Conservation (phyloP, 148 eudicot genomes). For the Cornus kousa region DNA sequence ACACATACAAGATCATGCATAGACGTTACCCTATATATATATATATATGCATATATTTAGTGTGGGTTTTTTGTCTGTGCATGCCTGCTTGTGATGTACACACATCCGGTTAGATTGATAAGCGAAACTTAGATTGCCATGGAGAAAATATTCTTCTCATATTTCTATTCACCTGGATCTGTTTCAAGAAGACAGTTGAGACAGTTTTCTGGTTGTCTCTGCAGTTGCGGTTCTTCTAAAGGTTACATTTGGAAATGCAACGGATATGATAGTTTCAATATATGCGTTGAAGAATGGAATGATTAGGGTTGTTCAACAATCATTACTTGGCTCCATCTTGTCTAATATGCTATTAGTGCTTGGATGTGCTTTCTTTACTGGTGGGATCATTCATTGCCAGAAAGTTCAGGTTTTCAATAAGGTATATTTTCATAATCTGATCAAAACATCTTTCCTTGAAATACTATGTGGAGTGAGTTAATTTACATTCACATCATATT, state of each 20-base stretch:
- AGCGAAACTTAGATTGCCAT: too few species aligned
- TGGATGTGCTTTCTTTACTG: slow-evolving; percentile 96
- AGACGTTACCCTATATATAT: too few species aligned
- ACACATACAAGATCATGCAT: too few species aligned
- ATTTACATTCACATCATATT: neutral
- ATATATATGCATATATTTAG: too few species aligned
- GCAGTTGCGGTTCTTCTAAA: slow-evolving; percentile 96
- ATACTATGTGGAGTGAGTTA: neutral
- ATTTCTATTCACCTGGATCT: neutral
- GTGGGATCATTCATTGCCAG: slow-evolving; percentile 70
- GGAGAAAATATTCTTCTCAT: too few species aligned
- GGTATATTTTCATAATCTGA: slow-evolving; percentile 37
- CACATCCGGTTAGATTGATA: neutral
- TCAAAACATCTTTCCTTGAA: neutral
- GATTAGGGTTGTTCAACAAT: slow-evolving; percentile 96
- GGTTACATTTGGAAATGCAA: slow-evolving; percentile 98
- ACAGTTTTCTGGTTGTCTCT: slow-evolving; percentile 28
- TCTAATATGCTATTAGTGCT: slow-evolving; percentile 95
- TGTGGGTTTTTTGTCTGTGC: too few species aligned
- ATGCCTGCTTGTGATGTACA: neutral
- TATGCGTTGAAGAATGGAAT: slow-evolving; percentile 86
- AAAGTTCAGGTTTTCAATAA: slow-evolving; percentile 76
- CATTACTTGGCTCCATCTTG: slow-evolving; percentile 87
- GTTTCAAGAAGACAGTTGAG: neutral
- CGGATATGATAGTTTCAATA: slow-evolving; percentile 95